Conservation (phyloP, 2,329 filamentous ascomycete genomes). For the Cryphonectria japonica region DNA sequence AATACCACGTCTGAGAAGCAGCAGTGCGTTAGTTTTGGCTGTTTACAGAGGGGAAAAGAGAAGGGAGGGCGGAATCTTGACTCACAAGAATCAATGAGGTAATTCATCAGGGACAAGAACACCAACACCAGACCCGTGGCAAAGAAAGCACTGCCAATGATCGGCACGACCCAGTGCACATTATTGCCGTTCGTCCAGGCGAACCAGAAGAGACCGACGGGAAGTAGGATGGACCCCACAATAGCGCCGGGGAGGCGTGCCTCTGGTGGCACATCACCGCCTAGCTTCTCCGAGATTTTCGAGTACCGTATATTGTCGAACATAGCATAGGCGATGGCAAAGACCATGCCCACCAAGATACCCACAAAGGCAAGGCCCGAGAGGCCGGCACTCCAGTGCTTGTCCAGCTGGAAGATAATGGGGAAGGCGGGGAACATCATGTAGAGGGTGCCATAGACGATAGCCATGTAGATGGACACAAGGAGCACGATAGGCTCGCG, state of each 20-base stretch:
- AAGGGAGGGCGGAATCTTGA: neutral
- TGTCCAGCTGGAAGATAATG: constrained; percentile 65
- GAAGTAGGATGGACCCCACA: constrained; percentile 64
- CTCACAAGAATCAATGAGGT: constrained; percentile 54
- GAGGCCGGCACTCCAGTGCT: constrained; percentile 63
- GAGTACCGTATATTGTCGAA: constrained; percentile 60
- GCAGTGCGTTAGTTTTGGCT: neutral
- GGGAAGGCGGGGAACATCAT: constrained; percentile 62
- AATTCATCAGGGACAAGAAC: constrained; percentile 58
- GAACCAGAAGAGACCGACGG: constrained; percentile 69
- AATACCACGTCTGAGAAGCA: constrained; percentile 50
- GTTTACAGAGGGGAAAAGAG: constrained; percentile 32
- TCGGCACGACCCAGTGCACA: constrained; percentile 55
- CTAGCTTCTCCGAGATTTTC: constrained; percentile 45
- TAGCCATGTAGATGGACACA: constrained; percentile 27
- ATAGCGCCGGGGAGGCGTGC: constrained; percentile 65
- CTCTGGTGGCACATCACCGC: constrained; percentile 66
- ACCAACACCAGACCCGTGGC: constrained; percentile 50
- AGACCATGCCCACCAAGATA: constrained; percentile 67
- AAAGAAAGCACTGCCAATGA: constrained; percentile 41
- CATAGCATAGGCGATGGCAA: constrained; percentile 59
- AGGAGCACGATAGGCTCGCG: constrained; percentile 58
- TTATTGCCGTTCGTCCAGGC: constrained; percentile 65
- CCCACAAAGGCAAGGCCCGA: constrained; percentile 70
- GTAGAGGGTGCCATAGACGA: constrained; percentile 33